phyloP scores from a whole-genome alignment of 192 early-diverging fungal species.

The Coemansia asiatica region DNA sequence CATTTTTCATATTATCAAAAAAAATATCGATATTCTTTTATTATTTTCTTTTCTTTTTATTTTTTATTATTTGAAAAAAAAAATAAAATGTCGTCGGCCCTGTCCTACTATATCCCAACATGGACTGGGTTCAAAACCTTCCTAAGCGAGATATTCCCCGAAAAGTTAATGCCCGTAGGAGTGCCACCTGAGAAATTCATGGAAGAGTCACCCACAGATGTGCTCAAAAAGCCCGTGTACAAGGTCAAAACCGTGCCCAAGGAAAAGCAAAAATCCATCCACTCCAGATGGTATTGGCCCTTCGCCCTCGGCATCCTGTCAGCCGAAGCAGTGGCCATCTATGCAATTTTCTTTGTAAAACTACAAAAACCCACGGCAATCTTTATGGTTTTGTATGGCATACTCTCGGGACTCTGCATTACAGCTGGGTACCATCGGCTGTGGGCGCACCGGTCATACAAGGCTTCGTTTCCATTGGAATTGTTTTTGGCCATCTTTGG shows the following conservation, averaged over 20 bases:
- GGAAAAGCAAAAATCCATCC: constrained; percentile 32
- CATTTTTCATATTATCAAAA: constrained; percentile 1
- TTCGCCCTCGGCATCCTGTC: constrained; percentile 58
- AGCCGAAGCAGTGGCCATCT: constrained; percentile 64
- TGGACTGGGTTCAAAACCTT: constrained; percentile 29
- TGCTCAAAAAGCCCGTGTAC: constrained; percentile 46
- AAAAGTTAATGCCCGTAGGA: constrained; percentile 47
- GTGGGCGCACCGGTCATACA: constrained; percentile 78
- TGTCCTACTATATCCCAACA: constrained; percentile 50
- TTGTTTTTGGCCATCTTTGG: constrained; percentile 61
- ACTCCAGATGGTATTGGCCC: constrained; percentile 54
- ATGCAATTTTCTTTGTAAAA: constrained; percentile 73
- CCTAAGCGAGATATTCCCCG: constrained; percentile 41
- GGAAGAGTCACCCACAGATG: constrained; percentile 16
- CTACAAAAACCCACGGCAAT: constrained; percentile 63
- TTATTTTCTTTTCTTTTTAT: neutral
- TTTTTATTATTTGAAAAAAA: too few relatives aligned
- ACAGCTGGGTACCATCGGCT: constrained; percentile 87
- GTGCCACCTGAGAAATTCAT: constrained; percentile 38
- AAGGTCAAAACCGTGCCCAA: constrained; percentile 42
- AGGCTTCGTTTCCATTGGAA: constrained; percentile 60
- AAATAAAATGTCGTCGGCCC: constrained; percentile 19
- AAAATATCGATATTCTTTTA: too few relatives aligned
- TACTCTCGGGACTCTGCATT: constrained; percentile 80
- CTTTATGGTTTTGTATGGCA: constrained; percentile 60